phyloP scores from a whole-genome alignment of 768 basidiomycete species.

The Leccinum disarticulatum region DNA sequence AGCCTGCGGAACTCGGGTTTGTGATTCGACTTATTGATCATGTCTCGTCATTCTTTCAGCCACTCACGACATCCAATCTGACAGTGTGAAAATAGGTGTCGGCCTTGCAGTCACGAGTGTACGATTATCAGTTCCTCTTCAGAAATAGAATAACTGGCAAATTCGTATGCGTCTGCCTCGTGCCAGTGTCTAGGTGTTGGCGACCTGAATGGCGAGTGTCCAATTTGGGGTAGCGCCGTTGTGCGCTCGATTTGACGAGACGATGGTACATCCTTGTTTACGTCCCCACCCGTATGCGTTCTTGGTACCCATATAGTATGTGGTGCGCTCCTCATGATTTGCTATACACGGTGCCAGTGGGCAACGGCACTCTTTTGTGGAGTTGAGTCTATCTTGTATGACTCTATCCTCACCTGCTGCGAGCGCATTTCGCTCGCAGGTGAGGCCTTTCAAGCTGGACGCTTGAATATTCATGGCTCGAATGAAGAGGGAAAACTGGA shows the following conservation, averaged over 20 bases:
- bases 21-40: slow-evolving; percentile 1
- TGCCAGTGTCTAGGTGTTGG: slow-evolving; percentile 22
- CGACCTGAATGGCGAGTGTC: slow-evolving; percentile 20
- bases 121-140: slow-evolving; percentile 3
- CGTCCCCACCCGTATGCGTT: slow-evolving; percentile 7
- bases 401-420: no score
- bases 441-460: background rate
- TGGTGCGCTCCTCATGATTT: slow-evolving; percentile 50
- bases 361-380: slow-evolving; percentile 35
- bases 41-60: background rate
- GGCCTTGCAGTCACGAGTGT: slow-evolving; percentile 44
- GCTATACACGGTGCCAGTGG: slow-evolving; percentile 50
- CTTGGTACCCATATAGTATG: slow-evolving; percentile 44
- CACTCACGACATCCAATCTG: background rate
- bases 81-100: slow-evolving; percentile 43
- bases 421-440: no score
- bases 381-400: no score
- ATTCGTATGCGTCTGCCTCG: background rate
- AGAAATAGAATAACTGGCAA: background rate
- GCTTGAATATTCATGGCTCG: slow-evolving; percentile 7
- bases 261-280: background rate
- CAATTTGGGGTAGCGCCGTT: background rate
- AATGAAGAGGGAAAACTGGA: slow-evolving; percentile 22
- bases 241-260: background rate
- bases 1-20: slow-evolving; percentile 51